Evolutionary conservation across 2,329 filamentous ascomycete species (phyloP), one percentile per base, ranked within the genome.

Genomic region (Fusarium buxicola): DNA sequence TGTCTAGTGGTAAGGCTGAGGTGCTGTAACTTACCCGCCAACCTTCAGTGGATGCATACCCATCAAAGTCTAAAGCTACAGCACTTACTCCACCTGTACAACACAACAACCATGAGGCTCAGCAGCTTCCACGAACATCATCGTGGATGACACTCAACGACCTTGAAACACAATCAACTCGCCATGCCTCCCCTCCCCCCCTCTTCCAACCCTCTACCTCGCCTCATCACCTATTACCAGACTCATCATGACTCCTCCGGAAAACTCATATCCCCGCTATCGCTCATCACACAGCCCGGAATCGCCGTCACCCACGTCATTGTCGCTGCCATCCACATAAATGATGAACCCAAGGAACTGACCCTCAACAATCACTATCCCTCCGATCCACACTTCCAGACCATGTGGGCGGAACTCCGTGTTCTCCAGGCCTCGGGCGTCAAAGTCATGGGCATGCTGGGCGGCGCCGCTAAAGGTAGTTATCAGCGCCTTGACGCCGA

Each of bases 361-460:
- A 92, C 89, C 0, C 84, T 97, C 63, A 97, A 97, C 75, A 89
- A 97, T 76, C 86, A 92, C 72, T 81, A 82, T 0, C 92, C 92
- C 0, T 78, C 84, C n/a, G 78, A 91, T 66, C 75, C 85, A 5
- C 84, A 86, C 64, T 94, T 90, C 76, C 80, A 85, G 28, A 86
- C 86, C 2, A 82, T 97, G 31, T 97, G 93, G 92, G 84, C 84
- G 18, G 94, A 97, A 75, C 85, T 92, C 8, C 82, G 84, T 8
- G 80, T 88, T 62, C 79, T 97, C 7, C 90, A 95, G 74, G 84
- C 84, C 2, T 82, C 84, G 7, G 92, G 92, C 36, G 83, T 97
- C 62, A 92, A 90, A 69, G 87, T 97, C 11, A 82, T 96, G 73
- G 92, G 87, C 51, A 95, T 97, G 91, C 81, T 97, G 2, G 94